Base-by-base conservation (phyloP, 306 rosid genomes). In the Begonia masoniana region DNA sequence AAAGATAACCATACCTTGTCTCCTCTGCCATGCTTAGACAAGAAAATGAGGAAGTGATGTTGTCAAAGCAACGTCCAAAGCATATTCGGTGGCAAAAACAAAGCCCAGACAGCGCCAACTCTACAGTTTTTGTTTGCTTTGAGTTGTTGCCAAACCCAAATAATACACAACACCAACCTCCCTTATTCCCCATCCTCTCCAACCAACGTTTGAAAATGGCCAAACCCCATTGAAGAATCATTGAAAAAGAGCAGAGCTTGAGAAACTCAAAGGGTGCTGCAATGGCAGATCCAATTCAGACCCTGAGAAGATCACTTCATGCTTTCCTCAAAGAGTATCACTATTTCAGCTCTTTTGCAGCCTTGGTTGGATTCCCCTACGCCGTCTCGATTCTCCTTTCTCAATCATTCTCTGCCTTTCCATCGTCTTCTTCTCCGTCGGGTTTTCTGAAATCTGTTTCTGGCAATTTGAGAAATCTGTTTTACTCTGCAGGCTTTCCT, bases 321-420 rank as follows among this genome's bases (percentile, higher is more conserved):
- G 66, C 69, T 43, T 91, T 85, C 47, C 96, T 91, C 19, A 91
- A 71, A 59, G 79, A 83, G 68, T 91, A 80, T 69, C 82, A 85
- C 31, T 72, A 59, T 61, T 85, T 91, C 68, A 81, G 94, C 41
- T 78, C 96, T 15, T 54, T 57, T 7, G 73, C 78, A 15, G 88
- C 83, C 52, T 66, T 78, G 51, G 59, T 91, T 15, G 91, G 74
- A 15, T 62, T 91, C 19, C 97, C 97, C 15, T 91, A 80, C 81
- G 79, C 97, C 0, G 84, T 63, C 47, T 78, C 88, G 39, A 41
- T 91, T 41, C 94, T 91, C 12, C 57, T 91, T 59, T 76, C 95
- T 1, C 95, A 80, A 62, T 68, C 85, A 7, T 23, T 68, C 9
- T 52, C 59, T 31, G 60, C 86, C 50, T 77, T 77, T 36, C 56